These are phyloP conservation scores for Epicoccum sorghinum DNA, from an alignment of 2,329 filamentous ascomycete genomes.

Conservation along the genomic window DNA sequence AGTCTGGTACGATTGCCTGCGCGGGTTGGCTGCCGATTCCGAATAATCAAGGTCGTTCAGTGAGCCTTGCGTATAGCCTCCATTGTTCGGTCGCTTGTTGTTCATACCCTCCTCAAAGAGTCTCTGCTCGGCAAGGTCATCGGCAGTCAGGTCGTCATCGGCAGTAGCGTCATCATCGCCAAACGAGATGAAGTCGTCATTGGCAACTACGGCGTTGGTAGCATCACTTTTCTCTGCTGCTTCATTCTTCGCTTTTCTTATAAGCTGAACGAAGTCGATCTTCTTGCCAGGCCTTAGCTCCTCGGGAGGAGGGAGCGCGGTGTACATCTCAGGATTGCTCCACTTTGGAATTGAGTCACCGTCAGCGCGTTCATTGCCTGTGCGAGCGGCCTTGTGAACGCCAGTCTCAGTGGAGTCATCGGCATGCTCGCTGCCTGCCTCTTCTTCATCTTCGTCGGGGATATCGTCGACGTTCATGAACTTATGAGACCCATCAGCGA, in stretches of 20 bases:
- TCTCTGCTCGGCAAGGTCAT: conserved; percentile 18
- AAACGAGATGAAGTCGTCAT: conserved; percentile 89
- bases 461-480: conserved; percentile 51
- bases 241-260: conserved; percentile 81
- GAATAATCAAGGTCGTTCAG: conserved; percentile 28
- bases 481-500: conserved; percentile 48
- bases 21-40: conserved; percentile 8
- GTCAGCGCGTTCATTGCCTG: conserved; percentile 29
- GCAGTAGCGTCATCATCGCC: conserved; percentile 64
- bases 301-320: conserved; percentile 79
- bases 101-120: conserved; percentile 9
- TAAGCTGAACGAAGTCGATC: conserved; percentile 86
- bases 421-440: conserved; percentile 37
- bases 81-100: conserved; percentile 12
- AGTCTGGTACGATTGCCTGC: conserved; percentile 13
- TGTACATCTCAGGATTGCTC: conserved; percentile 97
- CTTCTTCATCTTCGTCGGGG: conserved; percentile 47
- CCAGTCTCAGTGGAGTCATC: conserved; percentile 28
- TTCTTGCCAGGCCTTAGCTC: conserved; percentile 72
- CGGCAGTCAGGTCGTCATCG: conserved; percentile 46
- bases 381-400: conserved; percentile 34
- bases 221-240: conserved; percentile 62
- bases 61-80: conserved; percentile 27
- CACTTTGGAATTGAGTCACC: conserved; percentile 69
- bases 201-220: conserved; percentile 51